Evolutionary conservation across 495 filamentous ascomycete species (phyloP), one percentile per base, ranked within the genome.

Genomic region (Daldinia bambusicola): DNA sequence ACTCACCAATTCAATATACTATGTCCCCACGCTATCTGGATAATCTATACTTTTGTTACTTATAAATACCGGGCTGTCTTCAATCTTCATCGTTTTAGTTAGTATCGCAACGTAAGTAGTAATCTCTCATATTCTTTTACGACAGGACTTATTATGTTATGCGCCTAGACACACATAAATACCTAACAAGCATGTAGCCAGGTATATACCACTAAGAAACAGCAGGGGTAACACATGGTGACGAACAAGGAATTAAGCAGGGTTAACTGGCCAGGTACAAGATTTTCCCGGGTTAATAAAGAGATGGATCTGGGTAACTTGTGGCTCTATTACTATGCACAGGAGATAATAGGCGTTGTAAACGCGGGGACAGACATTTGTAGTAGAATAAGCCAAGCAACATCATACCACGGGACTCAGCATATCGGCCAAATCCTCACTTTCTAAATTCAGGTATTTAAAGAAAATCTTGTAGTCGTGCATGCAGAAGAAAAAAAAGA

Each of bases 211-310:
- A 74, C 75, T 62, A 65, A 75, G 63, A 64, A 55, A 53, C 48
- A 68, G 61, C 61, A 77, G 74, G 75, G 75, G 74, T 76, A 70
- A 73, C 75, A 77, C 75, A 76, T 76, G 75, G 75, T 76, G 70
- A 70, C 55, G 56, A 66, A 67, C 61, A 75, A 68, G 63, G 65
- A 59, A 61, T 69, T 40, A 69, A 63, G 36, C 70, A 69, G 57
- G 71, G 53, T 66, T 70, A 40, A 48, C 57, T 13, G 48, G 16
- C 57, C 16, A 36, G 34, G 34, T 36, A 36, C 34, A 10, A 36
- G 34, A 10, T 31, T 53, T 53, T 53, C 26, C 26, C 12, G 26
- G 50, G 50, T 26, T 26, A 26, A 20, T 69, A 64, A 51, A 67
- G 52, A 63, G 48, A 63, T 26, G 32, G 52, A 40, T 32, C 58